Conservation (phyloP, 2,329 filamentous ascomycete species). For the Stachybotrys chlorohalonatus region DNA sequence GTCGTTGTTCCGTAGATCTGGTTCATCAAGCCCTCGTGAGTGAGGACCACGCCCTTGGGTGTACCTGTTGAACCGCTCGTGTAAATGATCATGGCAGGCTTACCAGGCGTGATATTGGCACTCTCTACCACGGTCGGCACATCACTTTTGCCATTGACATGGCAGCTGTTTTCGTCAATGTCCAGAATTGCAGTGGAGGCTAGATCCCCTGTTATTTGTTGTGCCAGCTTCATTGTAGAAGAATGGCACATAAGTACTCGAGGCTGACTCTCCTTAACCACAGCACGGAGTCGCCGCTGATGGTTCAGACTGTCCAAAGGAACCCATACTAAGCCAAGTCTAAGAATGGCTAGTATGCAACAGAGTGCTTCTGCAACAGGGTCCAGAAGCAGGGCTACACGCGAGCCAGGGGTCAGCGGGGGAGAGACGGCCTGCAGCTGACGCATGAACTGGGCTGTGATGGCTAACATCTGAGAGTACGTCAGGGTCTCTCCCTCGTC, state of each 20-base stretch:
- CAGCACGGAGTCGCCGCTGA: not conserved
- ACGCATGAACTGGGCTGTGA: not conserved
- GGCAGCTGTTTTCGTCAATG: not conserved
- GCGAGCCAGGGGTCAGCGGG: not conserved
- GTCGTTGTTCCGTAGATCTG: not conserved
- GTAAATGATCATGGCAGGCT: not conserved
- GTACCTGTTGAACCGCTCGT: conserved; percentile 2
- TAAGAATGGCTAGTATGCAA: not conserved
- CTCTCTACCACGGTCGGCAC: not conserved
- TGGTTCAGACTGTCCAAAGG: not conserved
- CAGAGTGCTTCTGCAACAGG: not conserved
- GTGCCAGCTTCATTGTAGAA: not conserved
- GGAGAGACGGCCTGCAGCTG: not conserved
- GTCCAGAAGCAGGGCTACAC: not conserved
- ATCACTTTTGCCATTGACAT: not conserved
- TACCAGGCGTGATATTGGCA: not conserved
- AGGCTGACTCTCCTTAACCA: not conserved
- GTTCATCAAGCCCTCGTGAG: not conserved
- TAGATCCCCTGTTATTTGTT: not conserved
- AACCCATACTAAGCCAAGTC: not conserved
- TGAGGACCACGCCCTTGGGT: conserved; percentile 1
- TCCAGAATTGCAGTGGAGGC: not conserved
- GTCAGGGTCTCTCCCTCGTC: not conserved
- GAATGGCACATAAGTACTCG: not conserved
- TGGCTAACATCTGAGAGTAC: not conserved